phyloP scores from a whole-genome alignment of 202 grass and related monocot species.

The Bolboschoenoplectus hybrid region DNA sequence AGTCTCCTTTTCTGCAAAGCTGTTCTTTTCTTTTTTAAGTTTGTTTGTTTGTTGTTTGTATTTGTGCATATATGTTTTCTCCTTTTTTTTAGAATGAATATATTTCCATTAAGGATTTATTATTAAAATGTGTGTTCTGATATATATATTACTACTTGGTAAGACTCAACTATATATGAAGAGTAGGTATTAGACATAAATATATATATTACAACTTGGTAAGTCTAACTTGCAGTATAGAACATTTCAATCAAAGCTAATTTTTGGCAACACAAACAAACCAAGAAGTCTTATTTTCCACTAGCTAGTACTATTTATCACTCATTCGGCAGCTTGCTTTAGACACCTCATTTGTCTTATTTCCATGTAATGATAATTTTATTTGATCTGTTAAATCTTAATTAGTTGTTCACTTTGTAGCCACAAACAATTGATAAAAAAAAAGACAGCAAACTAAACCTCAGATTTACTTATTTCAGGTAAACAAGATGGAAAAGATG shows the following conservation, averaged over 20 bases:
- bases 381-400: not conserved
- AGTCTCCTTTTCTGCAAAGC: constrained; percentile 24
- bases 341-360: not conserved
- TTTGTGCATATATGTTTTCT: constrained; percentile 14
- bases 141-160: not conserved
- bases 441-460: not conserved
- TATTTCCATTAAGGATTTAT: not conserved
- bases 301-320: not conserved
- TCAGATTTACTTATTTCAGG: constrained; percentile 37
- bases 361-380: not conserved
- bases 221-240: not conserved
- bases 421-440: not conserved
- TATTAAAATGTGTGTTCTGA: not conserved
- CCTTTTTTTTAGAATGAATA: not conserved
- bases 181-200: not conserved
- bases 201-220: not conserved
- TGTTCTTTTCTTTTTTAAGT: not conserved
- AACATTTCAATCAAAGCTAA: not conserved
- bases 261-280: not conserved
- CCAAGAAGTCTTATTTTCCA: not conserved
- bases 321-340: not conserved
- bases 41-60: constrained; percentile 25
- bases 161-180: too few species aligned
- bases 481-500: constrained; percentile 36
- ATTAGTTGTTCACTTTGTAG: not conserved